These are phyloP conservation scores for Colletotrichum musae DNA, from an alignment of 2,329 filamentous ascomycete species.

Conservation along the genomic window DNA sequence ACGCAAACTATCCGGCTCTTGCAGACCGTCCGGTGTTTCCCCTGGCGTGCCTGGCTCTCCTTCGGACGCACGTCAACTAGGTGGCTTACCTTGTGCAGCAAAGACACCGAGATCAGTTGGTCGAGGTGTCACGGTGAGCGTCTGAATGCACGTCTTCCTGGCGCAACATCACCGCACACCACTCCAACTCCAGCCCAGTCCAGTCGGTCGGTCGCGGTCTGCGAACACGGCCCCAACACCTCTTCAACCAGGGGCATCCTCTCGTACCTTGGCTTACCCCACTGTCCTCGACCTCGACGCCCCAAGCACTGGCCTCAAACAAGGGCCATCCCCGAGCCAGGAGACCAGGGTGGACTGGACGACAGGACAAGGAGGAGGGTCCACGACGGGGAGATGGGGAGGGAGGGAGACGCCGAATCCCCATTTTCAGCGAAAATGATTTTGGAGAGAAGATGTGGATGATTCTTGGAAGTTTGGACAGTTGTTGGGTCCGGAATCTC, in stretches of 20 bases:
- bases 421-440: slow-evolving; percentile 6
- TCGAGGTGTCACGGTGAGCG: slow-evolving; percentile 25
- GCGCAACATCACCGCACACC: slow-evolving; percentile 1
- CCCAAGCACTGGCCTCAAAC: slow-evolving; percentile 38
- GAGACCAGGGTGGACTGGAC: slow-evolving; percentile 19
- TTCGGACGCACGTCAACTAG: slow-evolving; percentile 2
- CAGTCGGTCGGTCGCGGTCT: too few relatives aligned
- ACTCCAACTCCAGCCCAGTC: neutral
- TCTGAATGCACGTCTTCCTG: neutral
- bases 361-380: slow-evolving; percentile 1
- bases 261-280: slow-evolving; percentile 25
- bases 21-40: slow-evolving; percentile 15
- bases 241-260: slow-evolving; percentile 13
- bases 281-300: slow-evolving; percentile 15
- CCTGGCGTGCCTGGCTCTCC: slow-evolving; percentile 18
- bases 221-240: slow-evolving; percentile 8
- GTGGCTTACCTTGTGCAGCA: slow-evolving; percentile 27
- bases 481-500: too few relatives aligned
- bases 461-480: neutral
- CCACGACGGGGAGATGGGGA: neutral
- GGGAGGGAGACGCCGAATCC: slow-evolving; percentile 1
- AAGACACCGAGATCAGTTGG: slow-evolving; percentile 28
- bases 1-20: slow-evolving; percentile 6
- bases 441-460: neutral
- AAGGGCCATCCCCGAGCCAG: slow-evolving; percentile 35